Percentiles rank a stretch among this genome's conserved stretches.
Conservation (phyloP, 768 basidiomycete species). For the Tubosaeta sp. region DNA sequence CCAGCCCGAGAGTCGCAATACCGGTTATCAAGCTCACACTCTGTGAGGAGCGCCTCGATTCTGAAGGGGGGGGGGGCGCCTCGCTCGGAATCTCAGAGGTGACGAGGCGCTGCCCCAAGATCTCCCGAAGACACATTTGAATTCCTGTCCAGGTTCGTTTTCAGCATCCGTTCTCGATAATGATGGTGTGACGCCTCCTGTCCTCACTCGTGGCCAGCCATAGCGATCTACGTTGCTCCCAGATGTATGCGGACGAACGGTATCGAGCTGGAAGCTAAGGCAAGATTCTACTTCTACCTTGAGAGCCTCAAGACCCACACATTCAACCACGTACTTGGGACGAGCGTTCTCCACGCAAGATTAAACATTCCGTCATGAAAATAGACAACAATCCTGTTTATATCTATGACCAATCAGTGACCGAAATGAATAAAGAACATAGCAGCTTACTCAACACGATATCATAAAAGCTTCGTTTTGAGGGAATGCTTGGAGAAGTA, state of each 20-base stretch:
- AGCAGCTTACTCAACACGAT: slow-evolving; percentile 77
- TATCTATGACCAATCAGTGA: slow-evolving; percentile 38
- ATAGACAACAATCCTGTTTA: slow-evolving; percentile 16
- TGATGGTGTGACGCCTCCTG: slow-evolving; percentile 85
- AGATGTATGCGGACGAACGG: slow-evolving; percentile 75
- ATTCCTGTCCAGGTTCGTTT: slow-evolving; percentile 84
- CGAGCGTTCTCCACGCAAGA: slow-evolving; percentile 63
- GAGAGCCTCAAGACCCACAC: slow-evolving; percentile 86
- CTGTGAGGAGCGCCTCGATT: slow-evolving; percentile 74
- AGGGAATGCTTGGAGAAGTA: too few relatives aligned
- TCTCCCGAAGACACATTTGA: slow-evolving; percentile 91
- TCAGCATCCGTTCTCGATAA: slow-evolving; percentile 97
- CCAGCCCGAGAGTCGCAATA: slow-evolving; percentile 81
- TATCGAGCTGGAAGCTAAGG: slow-evolving; percentile 71
- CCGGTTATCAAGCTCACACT: slow-evolving; percentile 91
- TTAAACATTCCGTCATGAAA: slow-evolving; percentile 8
- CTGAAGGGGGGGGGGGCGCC: slow-evolving; percentile 50
- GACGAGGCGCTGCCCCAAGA: slow-evolving; percentile 92
- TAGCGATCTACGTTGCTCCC: slow-evolving; percentile 90
- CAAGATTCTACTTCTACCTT: slow-evolving; percentile 86
- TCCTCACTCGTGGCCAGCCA: slow-evolving; percentile 89
- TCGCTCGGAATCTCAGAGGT: slow-evolving; percentile 75
- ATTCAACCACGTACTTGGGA: slow-evolving; percentile 95
- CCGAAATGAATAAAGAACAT: not conserved
- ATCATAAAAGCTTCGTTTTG: slow-evolving; percentile 25